Base-by-base conservation (phyloP, 225 moss, liverwort and hornwort genomes). In the Polytrichum commune region DNA sequence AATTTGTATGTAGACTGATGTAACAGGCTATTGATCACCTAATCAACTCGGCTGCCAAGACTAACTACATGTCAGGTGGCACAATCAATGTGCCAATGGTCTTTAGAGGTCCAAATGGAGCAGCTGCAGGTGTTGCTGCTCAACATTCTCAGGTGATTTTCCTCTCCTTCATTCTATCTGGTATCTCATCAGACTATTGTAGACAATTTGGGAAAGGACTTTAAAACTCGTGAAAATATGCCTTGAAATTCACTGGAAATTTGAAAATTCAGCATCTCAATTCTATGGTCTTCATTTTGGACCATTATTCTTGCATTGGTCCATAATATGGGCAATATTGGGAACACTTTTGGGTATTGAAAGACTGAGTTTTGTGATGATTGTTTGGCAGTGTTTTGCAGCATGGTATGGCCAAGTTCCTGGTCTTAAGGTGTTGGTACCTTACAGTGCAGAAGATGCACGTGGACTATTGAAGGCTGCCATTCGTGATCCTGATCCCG, bases 41-140 rank as follows among this genome's bases (percentile, higher is more conserved):
- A 9, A 97, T 97, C 67, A 97, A 97, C 72, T 97, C 96, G 69
- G 96, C 96, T 71, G 96, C 94, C 6, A 97, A 97, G 84, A 97
- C 96, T 25, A 85, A 97, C 78, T 97, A 97, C 75, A 97, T 97
- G 96, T 97, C 96, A 5, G 96, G 96, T 67, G 96, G 96, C 28
- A 90, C 93, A 65, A 97, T 97, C 69, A 88, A 87, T 53, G 94
- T 97, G 62, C 96, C 96, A 18, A 94, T 97, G 46, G 96, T 97
- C 25, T 94, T 97, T 72, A 86, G 94, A 76, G 96, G 96, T 70
- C 96, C 93, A 60, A 97, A 97, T 71, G 96, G 96, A 66, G 96
- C 96, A 55, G 96, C 93, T 73, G 96, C 96, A 60, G 94, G 96
- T 53, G 96, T 97, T 68, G 96, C 88, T 60, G 96, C 96, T 54